A percentile compares a stretch with the other conserved stretches of the same genome.
These are phyloP conservation scores for Clonostachys byssicola DNA, from an alignment of 2,329 filamentous ascomycete genomes.

Conservation along the genomic window DNA sequence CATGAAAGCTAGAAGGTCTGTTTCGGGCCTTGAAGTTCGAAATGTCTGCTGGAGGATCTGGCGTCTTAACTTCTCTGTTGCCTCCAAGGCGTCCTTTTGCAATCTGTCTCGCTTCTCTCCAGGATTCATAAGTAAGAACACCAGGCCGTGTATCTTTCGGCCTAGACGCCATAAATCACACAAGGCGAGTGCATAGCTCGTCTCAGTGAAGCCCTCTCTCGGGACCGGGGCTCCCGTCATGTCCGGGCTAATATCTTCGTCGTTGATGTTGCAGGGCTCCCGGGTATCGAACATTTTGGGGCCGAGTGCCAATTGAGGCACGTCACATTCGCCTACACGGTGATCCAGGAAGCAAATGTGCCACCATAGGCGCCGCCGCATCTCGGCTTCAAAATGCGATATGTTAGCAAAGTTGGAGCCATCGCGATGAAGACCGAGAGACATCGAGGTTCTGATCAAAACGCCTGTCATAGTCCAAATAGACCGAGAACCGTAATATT, in stretches of 20 bases:
- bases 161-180: conserved; percentile 29
- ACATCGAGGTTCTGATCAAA: conserved; percentile 50
- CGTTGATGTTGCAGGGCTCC: conserved; percentile 39
- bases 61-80: no score
- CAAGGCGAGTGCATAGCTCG: conserved; percentile 39
- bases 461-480: conserved; percentile 63
- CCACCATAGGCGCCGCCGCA: conserved; percentile 61
- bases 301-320: conserved; percentile 43
- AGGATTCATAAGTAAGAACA: no score
- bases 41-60: no score
- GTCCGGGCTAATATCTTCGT: conserved; percentile 27
- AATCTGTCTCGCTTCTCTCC: no score
- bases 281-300: conserved; percentile 45
- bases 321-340: conserved; percentile 54
- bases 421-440: conserved; percentile 53
- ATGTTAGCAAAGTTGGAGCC: conserved; percentile 44
- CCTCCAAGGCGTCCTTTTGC: no score
- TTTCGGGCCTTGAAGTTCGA: no score
- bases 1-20: no score
- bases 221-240: conserved; percentile 36
- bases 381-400: conserved; percentile 56
- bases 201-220: conserved; percentile 49
- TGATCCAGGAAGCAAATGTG: conserved; percentile 55
- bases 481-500: conserved; percentile 45
- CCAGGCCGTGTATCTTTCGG: neutral